Conservation (phyloP, 208 protist genomes). For the Trichomonas tenax region DNA sequence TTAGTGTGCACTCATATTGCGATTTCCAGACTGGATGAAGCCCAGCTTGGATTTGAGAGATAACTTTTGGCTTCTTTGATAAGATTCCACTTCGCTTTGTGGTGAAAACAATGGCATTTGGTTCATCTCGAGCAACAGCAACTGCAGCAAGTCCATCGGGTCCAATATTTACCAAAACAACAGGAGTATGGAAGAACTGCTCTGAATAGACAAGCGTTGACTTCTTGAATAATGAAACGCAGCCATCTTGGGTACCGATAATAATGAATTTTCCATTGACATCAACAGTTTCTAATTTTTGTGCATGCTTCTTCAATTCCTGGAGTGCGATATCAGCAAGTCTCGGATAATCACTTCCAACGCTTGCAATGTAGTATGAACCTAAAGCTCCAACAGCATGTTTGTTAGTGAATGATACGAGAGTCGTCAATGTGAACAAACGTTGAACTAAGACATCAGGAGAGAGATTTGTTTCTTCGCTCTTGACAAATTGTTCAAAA, state of each 20-base stretch:
- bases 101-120: not conserved
- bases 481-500: not conserved
- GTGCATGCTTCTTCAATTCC: not conserved
- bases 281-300: not conserved
- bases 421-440: not conserved
- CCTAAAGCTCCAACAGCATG: not conserved
- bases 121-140: not conserved
- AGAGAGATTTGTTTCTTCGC: not conserved
- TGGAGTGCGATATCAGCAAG: not conserved
- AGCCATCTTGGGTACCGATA: not conserved
- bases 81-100: not conserved
- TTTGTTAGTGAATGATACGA: not conserved
- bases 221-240: not conserved
- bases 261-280: not conserved
- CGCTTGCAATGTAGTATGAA: not conserved
- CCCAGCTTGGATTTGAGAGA: not conserved
- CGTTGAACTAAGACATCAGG: not conserved
- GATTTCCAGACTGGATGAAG: not conserved
- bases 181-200: not conserved
- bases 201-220: not conserved
- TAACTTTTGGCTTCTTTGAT: not conserved
- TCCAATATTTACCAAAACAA: not conserved
- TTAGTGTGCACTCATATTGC: not conserved
- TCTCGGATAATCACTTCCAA: not conserved
- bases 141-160: not conserved